phyloP scores from a whole-genome alignment of 768 basidiomycete species.

The Boletus reticuloceps region DNA sequence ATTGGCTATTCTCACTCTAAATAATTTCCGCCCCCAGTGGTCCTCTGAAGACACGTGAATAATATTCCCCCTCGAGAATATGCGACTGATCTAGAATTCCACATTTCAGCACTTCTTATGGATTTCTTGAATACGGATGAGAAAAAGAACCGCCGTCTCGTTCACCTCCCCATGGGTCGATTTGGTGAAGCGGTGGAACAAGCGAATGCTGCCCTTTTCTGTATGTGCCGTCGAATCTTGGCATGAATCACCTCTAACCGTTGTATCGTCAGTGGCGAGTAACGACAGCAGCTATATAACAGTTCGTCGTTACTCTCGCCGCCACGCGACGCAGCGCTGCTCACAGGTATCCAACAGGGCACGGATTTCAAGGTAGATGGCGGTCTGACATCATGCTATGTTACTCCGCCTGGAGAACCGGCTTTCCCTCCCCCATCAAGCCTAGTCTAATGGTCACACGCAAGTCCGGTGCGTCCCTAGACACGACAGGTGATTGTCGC shows the following conservation, averaged over 20 bases:
- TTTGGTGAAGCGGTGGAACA: constrained; percentile 97
- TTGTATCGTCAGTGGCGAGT: constrained; percentile 62
- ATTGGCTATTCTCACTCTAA: background rate
- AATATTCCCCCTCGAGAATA: background rate
- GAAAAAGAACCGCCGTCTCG: constrained; percentile 87
- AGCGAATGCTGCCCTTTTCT: constrained; percentile 89
- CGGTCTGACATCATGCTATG: constrained; percentile 89
- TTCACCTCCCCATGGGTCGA: constrained; percentile 93
- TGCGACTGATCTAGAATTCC: background rate
- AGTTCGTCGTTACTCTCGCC: constrained; percentile 42
- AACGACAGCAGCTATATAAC: constrained; percentile 97
- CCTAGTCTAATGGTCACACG: constrained; percentile 36
- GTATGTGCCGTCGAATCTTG: constrained; percentile 49
- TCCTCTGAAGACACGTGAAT: constrained; percentile 89
- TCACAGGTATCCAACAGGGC: constrained; percentile 44
- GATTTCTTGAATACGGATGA: constrained; percentile 96
- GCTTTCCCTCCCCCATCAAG: constrained; percentile 68
- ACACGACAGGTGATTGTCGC: no score
- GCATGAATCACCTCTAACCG: constrained; percentile 5
- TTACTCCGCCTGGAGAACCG: constrained; percentile 82
- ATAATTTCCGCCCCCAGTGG: constrained; percentile 50
- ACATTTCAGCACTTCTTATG: constrained; percentile 84
- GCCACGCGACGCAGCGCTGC: background rate
- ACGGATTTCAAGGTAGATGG: constrained; percentile 97
- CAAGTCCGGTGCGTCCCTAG: no score